These are phyloP conservation scores for Suillus subalutaceus DNA, from an alignment of 768 basidiomycete species.

Conservation along the genomic window DNA sequence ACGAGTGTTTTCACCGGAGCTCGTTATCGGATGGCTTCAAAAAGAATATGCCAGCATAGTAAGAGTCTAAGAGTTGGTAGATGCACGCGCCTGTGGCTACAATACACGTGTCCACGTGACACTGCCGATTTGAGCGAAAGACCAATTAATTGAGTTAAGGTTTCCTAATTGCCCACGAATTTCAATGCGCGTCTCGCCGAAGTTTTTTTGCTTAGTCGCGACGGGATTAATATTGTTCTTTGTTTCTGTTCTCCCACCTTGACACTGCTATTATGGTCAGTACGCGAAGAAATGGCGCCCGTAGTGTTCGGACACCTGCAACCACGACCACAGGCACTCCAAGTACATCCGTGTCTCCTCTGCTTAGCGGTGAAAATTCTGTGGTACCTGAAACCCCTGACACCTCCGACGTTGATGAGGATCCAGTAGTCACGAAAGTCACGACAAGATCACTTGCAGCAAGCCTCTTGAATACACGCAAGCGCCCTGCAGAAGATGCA, in stretches of 20 bases:
- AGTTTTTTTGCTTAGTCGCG: constrained; percentile 8
- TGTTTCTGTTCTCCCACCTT: constrained; percentile 14
- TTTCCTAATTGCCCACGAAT: constrained; percentile 19
- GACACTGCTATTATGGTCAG: constrained; percentile 22
- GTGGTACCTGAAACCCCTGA: constrained; percentile 52
- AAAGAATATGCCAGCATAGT: neutral
- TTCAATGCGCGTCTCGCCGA: constrained; percentile 20
- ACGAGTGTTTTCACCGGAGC: neutral
- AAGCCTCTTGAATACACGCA: constrained; percentile 22
- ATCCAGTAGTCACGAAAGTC: constrained; percentile 9
- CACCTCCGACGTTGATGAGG: constrained; percentile 45
- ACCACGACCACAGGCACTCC: constrained; percentile 35
- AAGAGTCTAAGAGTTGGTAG: too few relatives aligned
- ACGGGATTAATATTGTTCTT: constrained; percentile 10
- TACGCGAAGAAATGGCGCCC: constrained; percentile 21
- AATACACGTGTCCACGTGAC: constrained; percentile 26
- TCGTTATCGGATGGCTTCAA: neutral
- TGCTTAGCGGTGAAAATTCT: constrained; percentile 52
- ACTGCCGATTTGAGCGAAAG: neutral
- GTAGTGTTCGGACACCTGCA: constrained; percentile 23
- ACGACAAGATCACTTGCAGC: neutral
- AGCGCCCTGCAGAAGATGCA: constrained; percentile 40
- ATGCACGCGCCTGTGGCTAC: constrained; percentile 31
- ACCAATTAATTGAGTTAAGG: constrained; percentile 25
- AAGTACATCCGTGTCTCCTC: constrained; percentile 50